Percentiles rank a stretch among this genome's conserved stretches.
phyloP scores from a whole-genome alignment of 371 early-diverging fungal species.

The Apophysomyces variabilis region DNA sequence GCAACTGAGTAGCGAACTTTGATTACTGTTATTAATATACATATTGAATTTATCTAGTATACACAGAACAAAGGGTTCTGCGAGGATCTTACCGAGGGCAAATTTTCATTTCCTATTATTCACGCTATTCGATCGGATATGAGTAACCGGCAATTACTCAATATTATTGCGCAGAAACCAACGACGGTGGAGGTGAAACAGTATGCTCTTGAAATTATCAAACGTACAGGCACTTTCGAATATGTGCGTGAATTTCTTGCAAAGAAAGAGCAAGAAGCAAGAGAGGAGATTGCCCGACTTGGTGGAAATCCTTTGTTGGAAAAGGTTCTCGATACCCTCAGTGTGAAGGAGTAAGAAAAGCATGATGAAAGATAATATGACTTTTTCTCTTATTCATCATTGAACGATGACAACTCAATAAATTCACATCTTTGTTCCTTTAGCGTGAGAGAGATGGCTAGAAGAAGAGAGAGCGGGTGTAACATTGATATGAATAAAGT shows the following conservation, averaged over 20 bases:
- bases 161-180: constrained; percentile 87
- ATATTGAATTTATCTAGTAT: constrained; percentile 57
- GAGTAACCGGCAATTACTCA: constrained; percentile 66
- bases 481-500: no score
- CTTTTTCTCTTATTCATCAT: not conserved
- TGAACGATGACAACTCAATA: no score
- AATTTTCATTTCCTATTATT: constrained; percentile 94
- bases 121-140: constrained; percentile 76
- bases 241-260: constrained; percentile 69
- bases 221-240: constrained; percentile 76
- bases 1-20: not conserved
- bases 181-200: constrained; percentile 82
- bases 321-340: constrained; percentile 50
- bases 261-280: constrained; percentile 63
- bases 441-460: no score
- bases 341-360: constrained; percentile 16
- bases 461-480: no score
- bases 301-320: constrained; percentile 82
- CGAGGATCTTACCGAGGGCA: constrained; percentile 97
- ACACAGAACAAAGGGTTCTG: constrained; percentile 92
- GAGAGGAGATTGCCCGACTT: constrained; percentile 60
- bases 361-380: not conserved
- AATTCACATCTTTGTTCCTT: no score
- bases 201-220: constrained; percentile 84
- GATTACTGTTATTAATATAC: no score